Percentiles rank a stretch among this genome's conserved stretches.
Evolutionary conservation across 139 green algal species (phyloP).

Genomic region (Auxenochlorella pyrenoidosa): DNA sequence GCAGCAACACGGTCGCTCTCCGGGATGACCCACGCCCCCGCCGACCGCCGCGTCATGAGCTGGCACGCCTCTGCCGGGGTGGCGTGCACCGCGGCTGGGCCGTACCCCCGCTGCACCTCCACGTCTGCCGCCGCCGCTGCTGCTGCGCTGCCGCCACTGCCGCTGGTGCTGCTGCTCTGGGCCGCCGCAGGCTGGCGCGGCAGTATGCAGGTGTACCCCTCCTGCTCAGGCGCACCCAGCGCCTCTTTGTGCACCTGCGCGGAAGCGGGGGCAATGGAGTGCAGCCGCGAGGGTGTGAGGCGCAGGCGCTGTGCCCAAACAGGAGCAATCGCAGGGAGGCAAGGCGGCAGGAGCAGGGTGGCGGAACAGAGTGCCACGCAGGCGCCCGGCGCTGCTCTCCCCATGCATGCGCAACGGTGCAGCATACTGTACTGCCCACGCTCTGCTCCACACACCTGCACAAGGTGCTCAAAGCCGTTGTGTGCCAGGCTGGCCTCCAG

Average conservation of each 20-base stretch:
- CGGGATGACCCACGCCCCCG: conserved; percentile 7
- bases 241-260: conserved; percentile 51
- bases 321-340: too few species aligned
- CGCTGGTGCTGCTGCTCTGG: neutral
- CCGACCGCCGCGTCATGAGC: conserved; percentile 30
- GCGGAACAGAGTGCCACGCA: too few species aligned
- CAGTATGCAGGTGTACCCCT: conserved; percentile 45
- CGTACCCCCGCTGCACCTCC: conserved; percentile 34
- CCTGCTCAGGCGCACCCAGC: conserved; percentile 56
- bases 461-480: conserved; percentile 76
- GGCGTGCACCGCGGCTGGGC: conserved; percentile 21
- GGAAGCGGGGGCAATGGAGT: neutral
- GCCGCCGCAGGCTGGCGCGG: neutral
- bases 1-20: neutral
- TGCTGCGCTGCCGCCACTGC: neutral
- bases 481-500: conserved; percentile 65
- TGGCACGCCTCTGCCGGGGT: conserved; percentile 29
- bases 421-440: too few species aligned
- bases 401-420: too few species aligned
- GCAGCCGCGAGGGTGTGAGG: too few species aligned
- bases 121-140: neutral
- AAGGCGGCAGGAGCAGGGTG: too few species aligned
- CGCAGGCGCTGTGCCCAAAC: neutral
- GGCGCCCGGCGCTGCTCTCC: neutral
- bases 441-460: conserved; percentile 31